phyloP scores from a whole-genome alignment of 2,329 filamentous ascomycete genomes.

The Fusarium praegraminearum region DNA sequence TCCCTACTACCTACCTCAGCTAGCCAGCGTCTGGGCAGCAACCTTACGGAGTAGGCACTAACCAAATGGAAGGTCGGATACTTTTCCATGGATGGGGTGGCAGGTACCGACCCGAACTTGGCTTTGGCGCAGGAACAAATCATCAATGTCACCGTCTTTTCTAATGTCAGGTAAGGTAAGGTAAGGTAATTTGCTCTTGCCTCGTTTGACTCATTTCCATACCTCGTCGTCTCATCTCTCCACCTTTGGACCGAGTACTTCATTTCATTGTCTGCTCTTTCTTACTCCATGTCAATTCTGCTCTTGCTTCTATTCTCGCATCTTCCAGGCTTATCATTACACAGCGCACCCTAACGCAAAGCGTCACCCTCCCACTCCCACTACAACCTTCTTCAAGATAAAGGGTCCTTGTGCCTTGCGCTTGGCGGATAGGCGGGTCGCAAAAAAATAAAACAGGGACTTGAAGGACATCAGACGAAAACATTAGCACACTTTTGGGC shows the following conservation, averaged over 20 bases:
- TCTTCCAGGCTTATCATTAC: conserved; percentile 18
- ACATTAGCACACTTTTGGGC: not conserved
- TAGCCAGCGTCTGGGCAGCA: not conserved
- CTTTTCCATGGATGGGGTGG: conserved; percentile 25
- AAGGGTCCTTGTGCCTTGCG: conserved; percentile 45
- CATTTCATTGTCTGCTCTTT: conserved; percentile 10
- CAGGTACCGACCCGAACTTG: conserved; percentile 40
- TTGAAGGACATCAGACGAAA: not conserved
- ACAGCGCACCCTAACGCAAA: conserved; percentile 15
- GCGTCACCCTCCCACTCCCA: conserved; percentile 25
- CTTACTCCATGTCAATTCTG: conserved; percentile 9
- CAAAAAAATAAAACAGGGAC: not conserved
- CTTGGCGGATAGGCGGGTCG: conserved; percentile 28
- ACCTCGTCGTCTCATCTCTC: conserved; percentile 23
- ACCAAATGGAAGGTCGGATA: conserved; percentile 14
- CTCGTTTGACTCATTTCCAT: conserved; percentile 40
- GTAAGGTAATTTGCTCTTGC: conserved; percentile 26
- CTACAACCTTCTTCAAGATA: conserved; percentile 36
- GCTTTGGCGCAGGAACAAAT: conserved; percentile 42
- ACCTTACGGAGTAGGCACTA: not conserved
- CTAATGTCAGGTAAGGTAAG: conserved; percentile 8
- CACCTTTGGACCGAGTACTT: conserved; percentile 4
- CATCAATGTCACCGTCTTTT: conserved; percentile 45
- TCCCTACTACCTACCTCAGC: not conserved
- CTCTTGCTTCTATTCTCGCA: conserved; percentile 1